A percentile compares a stretch with the other conserved stretches of the same genome.
phyloP scores from a whole-genome alignment of 1,139 yeast species.

The Pichia terricola region DNA sequence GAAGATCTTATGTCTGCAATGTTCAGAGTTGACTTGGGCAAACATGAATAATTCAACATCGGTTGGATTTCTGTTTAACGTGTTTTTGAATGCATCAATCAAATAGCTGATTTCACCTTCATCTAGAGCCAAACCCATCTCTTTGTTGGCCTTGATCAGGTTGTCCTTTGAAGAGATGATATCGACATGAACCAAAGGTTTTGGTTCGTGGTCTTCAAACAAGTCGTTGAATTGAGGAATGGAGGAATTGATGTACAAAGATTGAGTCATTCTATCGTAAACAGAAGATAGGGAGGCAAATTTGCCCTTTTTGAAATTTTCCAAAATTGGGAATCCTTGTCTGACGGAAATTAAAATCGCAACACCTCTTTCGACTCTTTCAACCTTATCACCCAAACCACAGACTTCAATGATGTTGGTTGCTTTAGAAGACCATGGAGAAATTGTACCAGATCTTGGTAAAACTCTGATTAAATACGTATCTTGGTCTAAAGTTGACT shows the following conservation, averaged over 20 bases:
- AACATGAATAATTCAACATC: constrained; percentile 98
- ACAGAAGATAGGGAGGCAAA: constrained; percentile 52
- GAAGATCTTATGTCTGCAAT: constrained; percentile 97
- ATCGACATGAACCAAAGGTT: constrained; percentile 75
- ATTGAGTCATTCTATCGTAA: constrained; percentile 94
- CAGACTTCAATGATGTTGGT: constrained; percentile 88
- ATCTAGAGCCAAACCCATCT: constrained; percentile 86
- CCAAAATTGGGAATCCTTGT: constrained; percentile 55
- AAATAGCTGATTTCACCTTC: constrained; percentile 87
- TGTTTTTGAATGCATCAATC: constrained; percentile 62
- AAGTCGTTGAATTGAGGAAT: constrained; percentile 61
- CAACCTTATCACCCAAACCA: constrained; percentile 62
- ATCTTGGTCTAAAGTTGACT: constrained; percentile 26
- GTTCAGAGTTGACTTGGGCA: constrained; percentile 98
- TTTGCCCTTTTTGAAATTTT: constrained; percentile 40
- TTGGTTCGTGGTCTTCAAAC: constrained; percentile 72
- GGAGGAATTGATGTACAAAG: constrained; percentile 39
- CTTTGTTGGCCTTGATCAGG: constrained; percentile 67
- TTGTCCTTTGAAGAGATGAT: constrained; percentile 51
- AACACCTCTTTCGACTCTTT: constrained; percentile 85
- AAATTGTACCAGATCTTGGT: constrained; percentile 93
- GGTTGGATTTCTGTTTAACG: constrained; percentile 85
- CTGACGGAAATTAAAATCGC: constrained; percentile 63
- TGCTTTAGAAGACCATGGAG: constrained; percentile 99
- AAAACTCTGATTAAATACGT: constrained; percentile 62